Percentiles rank a stretch among this genome's conserved stretches.
Conservation (phyloP, 495 filamentous ascomycete species). For the Pyrenula massariospora region DNA sequence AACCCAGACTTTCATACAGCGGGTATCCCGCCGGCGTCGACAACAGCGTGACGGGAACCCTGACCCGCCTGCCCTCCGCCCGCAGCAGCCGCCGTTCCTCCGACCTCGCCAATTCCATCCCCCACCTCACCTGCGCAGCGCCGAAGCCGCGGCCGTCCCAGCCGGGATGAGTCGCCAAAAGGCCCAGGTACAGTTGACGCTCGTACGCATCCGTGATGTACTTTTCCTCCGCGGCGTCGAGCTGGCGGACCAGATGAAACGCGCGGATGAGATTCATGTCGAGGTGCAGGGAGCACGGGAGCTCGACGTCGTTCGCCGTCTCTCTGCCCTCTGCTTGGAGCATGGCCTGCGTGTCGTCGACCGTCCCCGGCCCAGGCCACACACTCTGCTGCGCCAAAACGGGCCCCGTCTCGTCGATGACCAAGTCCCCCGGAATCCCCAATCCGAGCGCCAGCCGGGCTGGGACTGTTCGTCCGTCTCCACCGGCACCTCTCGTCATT, state of each 20-base stretch:
- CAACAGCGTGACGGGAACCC: not conserved
- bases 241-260: not conserved
- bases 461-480: not conserved
- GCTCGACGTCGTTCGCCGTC: no score
- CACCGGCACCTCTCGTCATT: no score
- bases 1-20: not conserved
- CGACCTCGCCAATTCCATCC: not conserved
- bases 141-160: not conserved
- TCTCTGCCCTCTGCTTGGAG: no score
- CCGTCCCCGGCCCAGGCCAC: not conserved
- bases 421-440: not conserved
- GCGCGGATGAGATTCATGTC: not conserved
- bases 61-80: no score
- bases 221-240: not conserved
- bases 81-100: no score
- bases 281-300: not conserved
- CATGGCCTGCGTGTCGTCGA: no score
- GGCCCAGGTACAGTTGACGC: not conserved
- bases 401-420: not conserved
- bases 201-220: not conserved
- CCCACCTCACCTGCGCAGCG: not conserved
- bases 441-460: not conserved
- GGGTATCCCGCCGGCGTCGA: not conserved
- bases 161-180: not conserved
- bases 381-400: not conserved